Evolutionary conservation across 108 stramenopile genomes (phyloP).

Genomic region (Mediolabrus comicus): DNA sequence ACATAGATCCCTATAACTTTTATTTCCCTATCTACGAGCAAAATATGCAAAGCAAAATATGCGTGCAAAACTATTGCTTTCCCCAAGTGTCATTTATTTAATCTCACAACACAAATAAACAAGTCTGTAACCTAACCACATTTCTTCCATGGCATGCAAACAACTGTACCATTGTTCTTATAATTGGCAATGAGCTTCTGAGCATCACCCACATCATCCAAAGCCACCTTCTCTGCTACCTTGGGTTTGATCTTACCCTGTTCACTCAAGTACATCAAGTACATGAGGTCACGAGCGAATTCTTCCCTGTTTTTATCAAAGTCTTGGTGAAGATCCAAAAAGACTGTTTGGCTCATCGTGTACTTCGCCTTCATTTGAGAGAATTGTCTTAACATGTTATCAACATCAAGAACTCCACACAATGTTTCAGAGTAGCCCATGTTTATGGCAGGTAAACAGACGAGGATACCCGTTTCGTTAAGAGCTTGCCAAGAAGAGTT

Average conservation of each 20-base stretch:
- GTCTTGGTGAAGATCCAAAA: slow-evolving; percentile 46
- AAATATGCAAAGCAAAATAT: too few relatives aligned
- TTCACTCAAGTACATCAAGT: slow-evolving; percentile 56
- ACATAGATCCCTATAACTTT: too few relatives aligned
- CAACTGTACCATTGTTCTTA: slow-evolving; percentile 56
- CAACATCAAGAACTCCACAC: slow-evolving; percentile 47
- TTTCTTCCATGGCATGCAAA: slow-evolving; percentile 72
- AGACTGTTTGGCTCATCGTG: slow-evolving; percentile 50
- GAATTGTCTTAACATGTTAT: slow-evolving; percentile 39
- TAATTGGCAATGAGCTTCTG: slow-evolving; percentile 54
- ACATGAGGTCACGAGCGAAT: slow-evolving; percentile 49
- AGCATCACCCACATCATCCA: slow-evolving; percentile 60
- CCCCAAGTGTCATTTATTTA: too few relatives aligned
- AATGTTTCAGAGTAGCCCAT: slow-evolving; percentile 18
- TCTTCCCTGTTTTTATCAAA: slow-evolving; percentile 41
- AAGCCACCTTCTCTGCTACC: slow-evolving; percentile 55
- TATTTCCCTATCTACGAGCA: too few relatives aligned
- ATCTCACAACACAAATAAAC: background rate
- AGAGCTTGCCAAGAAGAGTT: slow-evolving; percentile 47
- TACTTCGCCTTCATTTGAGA: slow-evolving; percentile 50
- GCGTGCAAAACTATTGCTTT: too few relatives aligned
- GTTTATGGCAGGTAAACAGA: slow-evolving; percentile 40
- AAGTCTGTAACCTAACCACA: too few relatives aligned
- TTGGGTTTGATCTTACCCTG: slow-evolving; percentile 55
- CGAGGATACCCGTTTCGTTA: slow-evolving; percentile 44